Base-by-base conservation (phyloP, 495 filamentous ascomycete species). In the Penicillium steckii region DNA sequence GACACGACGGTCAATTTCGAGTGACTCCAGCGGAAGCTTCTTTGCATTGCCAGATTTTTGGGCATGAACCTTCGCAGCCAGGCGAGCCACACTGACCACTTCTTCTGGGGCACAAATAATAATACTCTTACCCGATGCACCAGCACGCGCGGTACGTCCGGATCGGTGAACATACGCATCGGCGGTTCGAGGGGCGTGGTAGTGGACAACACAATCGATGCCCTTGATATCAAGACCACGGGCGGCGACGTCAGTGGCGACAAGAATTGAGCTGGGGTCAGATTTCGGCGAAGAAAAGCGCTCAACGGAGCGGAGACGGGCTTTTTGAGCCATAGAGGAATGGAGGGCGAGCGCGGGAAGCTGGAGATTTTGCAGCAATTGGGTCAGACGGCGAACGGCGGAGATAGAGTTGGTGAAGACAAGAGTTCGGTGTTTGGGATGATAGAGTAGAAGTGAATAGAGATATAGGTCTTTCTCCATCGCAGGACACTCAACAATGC, bases 191-290 rank as follows among this genome's bases (percentile, higher is more conserved):
- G 94, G 94, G 8, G 96, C 85, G 70, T 97, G 95, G 71, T 98
- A 98, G 66, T 98, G 94, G 19, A 98, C 68, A 23, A 98, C 83
- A 21, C 92, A 78, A 46, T 96, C 84, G 37, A 97, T 89, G 24
- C 81, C 82, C 42, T 88, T 86, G 65, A 98, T 96, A 71, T 98
- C 94, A 44, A 98, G 84, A 62, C 94, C 94, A 53, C 94, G 85
- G n/a, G 95, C 93, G 1, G 94, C 95, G 37, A 97, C 92, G 64
- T 98, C 94, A 2, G 94, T 97, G 1, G 95, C 93, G 9, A 98
- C 80, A 2, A 98, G 82, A 46, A 97, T 88, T 3, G 87, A 83
- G 46, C 81, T 74, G 10, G 73, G 64, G 19, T 82, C 70, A 13
- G 82, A 71, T 9, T 71, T 71, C 10, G 80, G 71, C 18, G 82